Evolutionary conservation across 495 filamentous ascomycete species (phyloP), one percentile per base, ranked within the genome.

Genomic region (Massariosphaeria phaeospora): DNA sequence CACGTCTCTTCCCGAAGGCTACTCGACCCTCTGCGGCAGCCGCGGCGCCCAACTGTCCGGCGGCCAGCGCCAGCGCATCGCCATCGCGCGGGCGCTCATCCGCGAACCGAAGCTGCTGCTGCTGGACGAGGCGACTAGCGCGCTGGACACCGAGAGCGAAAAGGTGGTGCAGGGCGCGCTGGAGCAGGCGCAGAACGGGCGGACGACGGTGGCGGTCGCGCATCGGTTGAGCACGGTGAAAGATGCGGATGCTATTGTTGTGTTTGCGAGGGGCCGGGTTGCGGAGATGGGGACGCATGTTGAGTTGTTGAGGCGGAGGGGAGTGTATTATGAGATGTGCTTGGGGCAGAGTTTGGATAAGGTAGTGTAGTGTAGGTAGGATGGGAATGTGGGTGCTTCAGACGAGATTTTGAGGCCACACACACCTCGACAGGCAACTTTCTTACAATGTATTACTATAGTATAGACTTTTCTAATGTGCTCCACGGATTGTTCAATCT

Each of bases 61-160:
- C 20, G 70, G 70, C 15, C 70, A 73, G 45, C 67, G 69, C 38
- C 70, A 73, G 48, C 68, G 69, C 26, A 59, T 71, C 18, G 70
- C 69, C 20, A 72, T 73, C 44, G 70, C 69, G 10, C 67, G 70
- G 18, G 70, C 70, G 5, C 57, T 73, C 9, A 61, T 97, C 9
- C 79, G 89, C 29, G 81, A 95, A 63, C 86, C 91, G 0, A 79
- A 83, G 9, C 77, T 96, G 26, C 62, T 96, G 2, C 78, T 96
- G 21, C 67, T 96, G 38, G 90, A 96, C 64, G 90, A 96, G 71
- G 90, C 90, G 0, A 96, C 90, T 0, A 85, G 81, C 2, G 89
- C 90, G 2, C 87, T 96, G 2, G 90, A 95, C 67, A 91, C 91
- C 82, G 79, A 82, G 34, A 91, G 87, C 0, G 90, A 96, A 67